Evolutionary conservation across 805 yeast genomes (phyloP).

Genomic region (Candida nonsorbophila): DNA sequence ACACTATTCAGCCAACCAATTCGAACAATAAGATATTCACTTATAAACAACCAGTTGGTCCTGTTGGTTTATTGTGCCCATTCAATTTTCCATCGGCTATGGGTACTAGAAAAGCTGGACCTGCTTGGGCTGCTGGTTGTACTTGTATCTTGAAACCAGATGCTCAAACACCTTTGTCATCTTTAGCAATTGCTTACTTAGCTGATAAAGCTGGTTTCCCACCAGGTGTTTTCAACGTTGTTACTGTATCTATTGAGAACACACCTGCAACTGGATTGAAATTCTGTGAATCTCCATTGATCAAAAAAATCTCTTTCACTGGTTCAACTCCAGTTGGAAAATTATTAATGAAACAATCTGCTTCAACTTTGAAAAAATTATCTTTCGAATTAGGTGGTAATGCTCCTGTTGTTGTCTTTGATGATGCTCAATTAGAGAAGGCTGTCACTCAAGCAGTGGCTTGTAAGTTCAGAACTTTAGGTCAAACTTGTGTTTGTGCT

Average conservation of each 20-base stretch:
- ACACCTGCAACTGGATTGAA: constrained; percentile 51
- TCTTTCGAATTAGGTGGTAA: constrained; percentile 78
- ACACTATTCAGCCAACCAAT: constrained; percentile 51
- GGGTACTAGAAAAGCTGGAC: constrained; percentile 62
- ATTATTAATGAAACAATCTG: constrained; percentile 55
- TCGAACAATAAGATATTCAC: constrained; percentile 49
- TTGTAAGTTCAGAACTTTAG: constrained; percentile 69
- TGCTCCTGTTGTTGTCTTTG: constrained; percentile 72
- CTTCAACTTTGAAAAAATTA: constrained; percentile 61
- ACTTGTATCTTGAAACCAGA: constrained; percentile 59
- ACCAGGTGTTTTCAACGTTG: constrained; percentile 49
- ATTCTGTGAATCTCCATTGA: constrained; percentile 48
- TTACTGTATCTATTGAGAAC: constrained; percentile 39
- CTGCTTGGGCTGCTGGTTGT: constrained; percentile 64
- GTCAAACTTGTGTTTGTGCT: constrained; percentile 82
- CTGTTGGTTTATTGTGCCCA: constrained; percentile 58
- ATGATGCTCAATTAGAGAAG: constrained; percentile 61
- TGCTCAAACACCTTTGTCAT: constrained; percentile 55
- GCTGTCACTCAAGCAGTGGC: constrained; percentile 66
- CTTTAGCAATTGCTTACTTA: constrained; percentile 51
- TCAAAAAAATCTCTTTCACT: constrained; percentile 69
- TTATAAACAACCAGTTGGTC: constrained; percentile 57
- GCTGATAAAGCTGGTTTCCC: constrained; percentile 60
- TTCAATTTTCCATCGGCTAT: constrained; percentile 67
- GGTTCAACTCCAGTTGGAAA: constrained; percentile 76